Evolutionary conservation across 2,329 filamentous ascomycete genomes (phyloP), one percentile per base, ranked within the genome.

Genomic region (Verticillium dahliae): DNA sequence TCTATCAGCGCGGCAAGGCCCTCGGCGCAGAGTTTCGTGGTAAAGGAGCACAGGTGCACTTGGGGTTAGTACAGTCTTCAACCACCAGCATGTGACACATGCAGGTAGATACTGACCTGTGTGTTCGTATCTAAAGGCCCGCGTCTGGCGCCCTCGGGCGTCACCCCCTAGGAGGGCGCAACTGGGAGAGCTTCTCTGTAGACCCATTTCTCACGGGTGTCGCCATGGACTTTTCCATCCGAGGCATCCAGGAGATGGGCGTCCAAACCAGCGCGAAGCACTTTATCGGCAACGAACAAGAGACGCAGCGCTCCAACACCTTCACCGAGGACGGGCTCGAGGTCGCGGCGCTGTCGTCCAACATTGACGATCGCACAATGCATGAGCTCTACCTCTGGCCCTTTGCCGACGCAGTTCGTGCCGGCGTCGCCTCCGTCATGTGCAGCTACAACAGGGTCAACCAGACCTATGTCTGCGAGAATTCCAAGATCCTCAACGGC

Each of bases 371-470:
- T 68, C 77, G 79, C 62, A 85, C 84, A 0, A 80, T 87, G 74
- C 80, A 87, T 58, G 81, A 85, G 71, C 72, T 90, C 0, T 72
- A 72, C 64, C 70, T 72, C n/a, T 72, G 71, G 71, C 71, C 71
- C 9, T 72, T 72, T 57, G 69, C 69, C 65, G 69, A 72, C 22
- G 70, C 70, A 11, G 67, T 68, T 38, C 66, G 65, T 34, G 70
- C 72, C 7, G 67, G 69, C 38, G 69, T 68, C 15, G 66, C 71
- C 4, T 87, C 87, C 6, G 80, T 96, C 60, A 96, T 96, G 92
- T 92, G 91, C 71, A 85, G 86, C 1, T 96, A 96, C 67, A 89
- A 90, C 70, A 85, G 85, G 78, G 78, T 89, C 60, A 90, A 90
- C 68, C 84, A 85, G 57, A 87, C 85, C 0, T 85, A 88, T 14